phyloP scores from a whole-genome alignment of 495 filamentous ascomycete genomes.

The Penicillium canariense region DNA sequence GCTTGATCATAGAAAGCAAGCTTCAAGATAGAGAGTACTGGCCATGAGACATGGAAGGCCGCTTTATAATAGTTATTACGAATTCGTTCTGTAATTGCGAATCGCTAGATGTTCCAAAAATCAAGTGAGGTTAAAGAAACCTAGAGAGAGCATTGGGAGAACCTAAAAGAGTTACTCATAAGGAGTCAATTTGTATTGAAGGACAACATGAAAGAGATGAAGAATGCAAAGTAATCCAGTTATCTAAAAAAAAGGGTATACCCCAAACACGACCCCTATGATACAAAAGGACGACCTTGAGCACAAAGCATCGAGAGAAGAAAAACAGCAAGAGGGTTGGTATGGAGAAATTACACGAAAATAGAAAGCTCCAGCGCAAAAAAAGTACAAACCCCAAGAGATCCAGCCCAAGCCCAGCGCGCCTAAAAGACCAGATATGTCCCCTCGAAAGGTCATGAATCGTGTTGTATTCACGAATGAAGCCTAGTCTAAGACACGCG shows the following conservation, averaged over 20 bases:
- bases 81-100: no score
- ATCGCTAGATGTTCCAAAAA: no score
- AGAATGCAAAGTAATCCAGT: no score
- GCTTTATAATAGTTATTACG: no score
- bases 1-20: neutral
- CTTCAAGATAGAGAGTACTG: no score
- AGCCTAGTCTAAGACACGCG: conserved; percentile 18
- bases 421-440: conserved; percentile 21
- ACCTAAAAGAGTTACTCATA: no score
- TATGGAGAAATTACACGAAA: conserved; percentile 24
- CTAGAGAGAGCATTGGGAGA: no score
- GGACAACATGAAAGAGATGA: no score
- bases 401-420: conserved; percentile 16
- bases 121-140: no score
- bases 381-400: conserved; percentile 15
- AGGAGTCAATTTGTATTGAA: no score
- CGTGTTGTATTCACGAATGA: conserved; percentile 13
- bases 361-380: conserved; percentile 13
- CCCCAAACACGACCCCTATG: neutral
- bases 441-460: conserved; percentile 11
- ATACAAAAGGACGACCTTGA: neutral
- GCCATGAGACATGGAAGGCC: no score
- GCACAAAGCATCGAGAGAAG: neutral
- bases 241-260: neutral
- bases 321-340: conserved; percentile 4